These are phyloP conservation scores for Trichoderma koningiopsis DNA, from an alignment of 2,329 filamentous ascomycete genomes.

Conservation along the genomic window DNA sequence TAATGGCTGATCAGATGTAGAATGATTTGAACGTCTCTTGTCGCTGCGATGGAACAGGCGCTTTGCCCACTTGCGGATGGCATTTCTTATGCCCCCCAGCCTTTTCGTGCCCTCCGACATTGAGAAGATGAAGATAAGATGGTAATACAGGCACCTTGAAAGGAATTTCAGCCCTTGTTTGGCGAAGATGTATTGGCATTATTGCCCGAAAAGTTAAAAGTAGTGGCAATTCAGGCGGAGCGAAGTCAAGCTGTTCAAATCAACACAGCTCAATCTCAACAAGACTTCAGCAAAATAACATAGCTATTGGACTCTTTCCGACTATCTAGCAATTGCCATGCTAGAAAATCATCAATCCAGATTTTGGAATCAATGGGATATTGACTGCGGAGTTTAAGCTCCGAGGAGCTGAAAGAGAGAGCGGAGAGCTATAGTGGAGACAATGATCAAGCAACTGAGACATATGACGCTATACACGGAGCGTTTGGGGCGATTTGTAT, in stretches of 20 bases:
- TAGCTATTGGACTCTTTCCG: neutral
- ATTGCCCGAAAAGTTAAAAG: neutral
- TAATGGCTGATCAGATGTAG: neutral
- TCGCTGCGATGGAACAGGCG: conserved; percentile 27
- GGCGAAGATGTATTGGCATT: neutral
- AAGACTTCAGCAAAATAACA: neutral
- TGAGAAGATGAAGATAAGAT: neutral
- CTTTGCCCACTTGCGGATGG: conserved; percentile 30
- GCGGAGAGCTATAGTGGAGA: neutral
- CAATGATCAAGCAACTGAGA: neutral
- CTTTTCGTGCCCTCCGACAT: conserved; percentile 30
- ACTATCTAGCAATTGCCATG: neutral
- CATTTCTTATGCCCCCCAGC: conserved; percentile 28
- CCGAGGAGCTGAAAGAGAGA: neutral
- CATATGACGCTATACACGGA: neutral
- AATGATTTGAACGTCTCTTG: too few relatives aligned
- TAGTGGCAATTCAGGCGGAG: neutral
- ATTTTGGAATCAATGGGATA: neutral
- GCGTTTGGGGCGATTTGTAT: neutral
- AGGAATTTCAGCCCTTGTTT: neutral
- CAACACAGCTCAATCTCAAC: neutral
- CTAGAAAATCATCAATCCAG: neutral
- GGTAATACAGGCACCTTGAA: neutral
- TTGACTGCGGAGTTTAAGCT: neutral
- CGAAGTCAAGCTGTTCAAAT: neutral